Base-by-base conservation (phyloP, 352 stramenopile genomes). In the Pythium sp. region DNA sequence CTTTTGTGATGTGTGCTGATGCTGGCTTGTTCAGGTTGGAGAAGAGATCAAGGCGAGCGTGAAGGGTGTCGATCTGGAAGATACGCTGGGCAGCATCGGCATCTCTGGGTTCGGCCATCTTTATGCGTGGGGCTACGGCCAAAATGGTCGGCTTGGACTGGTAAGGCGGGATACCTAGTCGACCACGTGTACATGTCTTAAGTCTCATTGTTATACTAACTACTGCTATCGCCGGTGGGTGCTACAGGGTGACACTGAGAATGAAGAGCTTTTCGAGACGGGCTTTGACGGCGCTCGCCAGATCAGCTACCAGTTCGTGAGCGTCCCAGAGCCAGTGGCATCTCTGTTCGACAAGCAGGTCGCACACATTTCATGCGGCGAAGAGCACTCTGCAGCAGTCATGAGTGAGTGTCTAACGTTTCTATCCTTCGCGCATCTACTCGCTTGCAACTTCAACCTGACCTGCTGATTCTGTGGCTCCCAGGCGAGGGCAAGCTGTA, bases 121-220 rank as follows among this genome's bases (percentile, higher is more conserved):
- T 20, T 93, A 93, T 57, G 78, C 83, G 1, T 93, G 85, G 85
- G 85, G 85, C 1, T 87, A 86, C 54, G 85, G 71, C 8, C 71
- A 89, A 64, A 89, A 91, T 36, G 85, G 85, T 28, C 81, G 83
- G 3, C 69, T 93, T 3, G 85, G 85, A 26, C 51, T 93, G 64
- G 82, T 32, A 26, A 26, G 24, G 24, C 24, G 24, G 24, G 24
- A 26, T 26, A 26, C 24, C 24, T 26, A 26, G 24, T 26, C 24
- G 24, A 26, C 24, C 24, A 26, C 24, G 24, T 26, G 24, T 26
- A 26, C 24, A 26, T 26, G 24, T 26, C 24, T 26, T 26, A 26
- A 26, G 24, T 26, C 24, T 26, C 24, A 26, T 26, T 26, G 24
- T 1, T 26, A 26, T 26, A 26, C 24, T 26, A 0, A 26, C 24